Conservation (phyloP, 192 early-diverging fungal genomes). For the Linnemannia exigua region DNA sequence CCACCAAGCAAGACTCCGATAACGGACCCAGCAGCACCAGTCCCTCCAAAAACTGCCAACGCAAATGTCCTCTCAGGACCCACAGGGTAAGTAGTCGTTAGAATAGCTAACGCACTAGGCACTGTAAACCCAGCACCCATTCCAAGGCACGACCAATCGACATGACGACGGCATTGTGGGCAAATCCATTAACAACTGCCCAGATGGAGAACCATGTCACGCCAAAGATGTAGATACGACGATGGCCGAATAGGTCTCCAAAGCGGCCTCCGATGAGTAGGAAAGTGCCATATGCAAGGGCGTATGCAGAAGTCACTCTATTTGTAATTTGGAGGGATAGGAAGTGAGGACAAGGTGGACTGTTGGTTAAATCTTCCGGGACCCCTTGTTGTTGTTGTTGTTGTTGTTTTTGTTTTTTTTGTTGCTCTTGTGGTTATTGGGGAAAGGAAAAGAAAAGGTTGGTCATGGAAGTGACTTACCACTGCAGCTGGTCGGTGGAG, state of each 20-base stretch:
- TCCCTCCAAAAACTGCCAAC: conserved; percentile 24
- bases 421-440: background rate
- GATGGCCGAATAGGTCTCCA: conserved; percentile 36
- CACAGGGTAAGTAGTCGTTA: conserved; percentile 21
- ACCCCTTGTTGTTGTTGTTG: background rate
- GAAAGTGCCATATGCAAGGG: conserved; percentile 31
- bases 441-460: background rate
- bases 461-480: background rate
- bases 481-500: conserved; percentile 21
- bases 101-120: conserved; percentile 30
- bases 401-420: background rate
- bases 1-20: conserved; percentile 34
- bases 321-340: background rate
- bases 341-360: too few species aligned
- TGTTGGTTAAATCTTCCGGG: background rate
- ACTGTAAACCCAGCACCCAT: conserved; percentile 35
- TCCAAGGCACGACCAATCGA: conserved; percentile 30
- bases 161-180: conserved; percentile 23
- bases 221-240: conserved; percentile 19
- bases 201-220: conserved; percentile 17
- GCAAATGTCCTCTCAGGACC: conserved; percentile 21
- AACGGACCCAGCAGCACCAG: conserved; percentile 22
- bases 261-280: conserved; percentile 23
- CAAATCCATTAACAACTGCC: conserved; percentile 25
- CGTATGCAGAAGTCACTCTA: conserved; percentile 31